Base-by-base conservation (phyloP, 495 filamentous ascomycete genomes). In the Opeltia flavorubescens region DNA sequence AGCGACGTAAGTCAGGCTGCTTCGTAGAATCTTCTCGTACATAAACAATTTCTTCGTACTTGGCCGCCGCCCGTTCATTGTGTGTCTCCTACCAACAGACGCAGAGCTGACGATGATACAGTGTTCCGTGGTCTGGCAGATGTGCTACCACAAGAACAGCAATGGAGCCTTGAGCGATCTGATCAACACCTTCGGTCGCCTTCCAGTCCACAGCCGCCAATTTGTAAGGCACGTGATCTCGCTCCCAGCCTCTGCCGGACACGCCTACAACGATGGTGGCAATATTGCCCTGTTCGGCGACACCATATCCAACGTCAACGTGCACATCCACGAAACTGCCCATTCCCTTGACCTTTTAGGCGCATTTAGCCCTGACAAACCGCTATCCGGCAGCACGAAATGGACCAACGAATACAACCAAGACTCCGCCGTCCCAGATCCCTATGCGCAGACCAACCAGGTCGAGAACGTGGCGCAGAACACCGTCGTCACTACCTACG, bases 161-260 rank as follows among this genome's bases (percentile, higher is more conserved):
- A 29, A 29, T 15, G 42, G 29, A 15, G 24, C 42, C 2, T 3
- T 33, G 8, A 18, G 1, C 26, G 26, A 44, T n/a, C 21, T 44
- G 13, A 30, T 44, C 42, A 26, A 44, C 26, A 2, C 2, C 23
- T 44, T 44, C 29, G 23, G 24, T 26, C 42, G 42, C 2, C 13
- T 44, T n/a, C 42, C 42, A 0, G 42, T 44, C 26, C 42, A 30
- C n/a, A 33, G 24, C 12, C 42, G 42, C 23, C 29, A 29, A 30
- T 33, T 29, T 26, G 25, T 4, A 23, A 23, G 42, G 2, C 25
- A 29, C 26, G 3, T 44, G n/a, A 30, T 44, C n/a, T 29, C 42
- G 6, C 42, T 44, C 26, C 42, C 42, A 2, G 5, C 5, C 26
- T 28, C 42, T 11, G n/a, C 4, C 26, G 42, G 29, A 94, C 88